A percentile compares a stretch with the other conserved stretches of the same genome.
These are phyloP conservation scores for Helicostylum pulchrum DNA, from an alignment of 192 early-diverging fungal species.

Conservation along the genomic window DNA sequence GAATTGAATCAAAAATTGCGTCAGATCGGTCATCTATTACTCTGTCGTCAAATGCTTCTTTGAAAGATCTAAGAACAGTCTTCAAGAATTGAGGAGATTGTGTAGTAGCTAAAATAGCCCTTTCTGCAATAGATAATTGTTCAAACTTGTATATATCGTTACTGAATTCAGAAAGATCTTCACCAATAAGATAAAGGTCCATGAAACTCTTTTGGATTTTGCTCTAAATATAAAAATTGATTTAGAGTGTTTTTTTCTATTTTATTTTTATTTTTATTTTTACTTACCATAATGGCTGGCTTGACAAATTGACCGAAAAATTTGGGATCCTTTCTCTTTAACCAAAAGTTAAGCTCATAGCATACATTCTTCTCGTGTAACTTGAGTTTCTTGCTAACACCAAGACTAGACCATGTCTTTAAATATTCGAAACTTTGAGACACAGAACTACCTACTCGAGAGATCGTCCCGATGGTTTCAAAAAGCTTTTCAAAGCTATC, in stretches of 20 bases:
- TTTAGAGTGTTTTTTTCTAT: neutral
- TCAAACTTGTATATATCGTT: conserved; percentile 26
- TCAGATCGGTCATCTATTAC: neutral
- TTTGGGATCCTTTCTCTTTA: conserved; percentile 41
- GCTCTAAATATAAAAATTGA: conserved; percentile 33
- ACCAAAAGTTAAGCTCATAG: conserved; percentile 49
- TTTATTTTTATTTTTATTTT: neutral
- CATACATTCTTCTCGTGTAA: conserved; percentile 36
- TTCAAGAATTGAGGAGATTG: conserved; percentile 18
- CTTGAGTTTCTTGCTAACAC: conserved; percentile 29
- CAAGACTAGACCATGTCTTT: conserved; percentile 34
- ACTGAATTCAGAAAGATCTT: conserved; percentile 31
- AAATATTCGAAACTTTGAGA: conserved; percentile 29
- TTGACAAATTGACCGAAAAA: conserved; percentile 39
- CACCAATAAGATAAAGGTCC: conserved; percentile 43
- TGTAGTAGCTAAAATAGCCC: conserved; percentile 39
- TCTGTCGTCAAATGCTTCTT: conserved; percentile 7
- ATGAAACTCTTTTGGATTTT: conserved; percentile 46
- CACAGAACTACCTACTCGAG: neutral
- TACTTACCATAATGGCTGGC: conserved; percentile 42
- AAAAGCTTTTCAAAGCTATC: conserved; percentile 28
- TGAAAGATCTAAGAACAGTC: conserved; percentile 33
- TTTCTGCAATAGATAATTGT: conserved; percentile 37
- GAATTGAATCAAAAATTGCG: conserved; percentile 1
- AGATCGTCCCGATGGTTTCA: conserved; percentile 1